Evolutionary conservation across 2,329 filamentous ascomycete species (phyloP).

Genomic region (Colletotrichum tabaci): DNA sequence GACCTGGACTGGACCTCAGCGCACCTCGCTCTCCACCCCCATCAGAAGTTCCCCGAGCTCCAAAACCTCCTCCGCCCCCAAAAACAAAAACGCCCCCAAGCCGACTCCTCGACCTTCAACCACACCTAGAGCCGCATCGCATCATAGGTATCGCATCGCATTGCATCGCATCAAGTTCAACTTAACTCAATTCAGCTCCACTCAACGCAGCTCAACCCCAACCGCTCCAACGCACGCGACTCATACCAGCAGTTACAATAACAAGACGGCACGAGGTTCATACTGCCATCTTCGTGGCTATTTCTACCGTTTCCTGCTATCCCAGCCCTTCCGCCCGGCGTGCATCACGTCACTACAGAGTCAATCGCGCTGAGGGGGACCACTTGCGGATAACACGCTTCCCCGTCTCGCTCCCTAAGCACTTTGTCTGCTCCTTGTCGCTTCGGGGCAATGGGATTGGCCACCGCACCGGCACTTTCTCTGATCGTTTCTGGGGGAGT

Average conservation of each 20-base stretch:
- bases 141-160: not conserved
- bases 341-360: constrained; percentile 11
- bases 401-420: not conserved
- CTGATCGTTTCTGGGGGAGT: constrained; percentile 36
- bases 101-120: not conserved
- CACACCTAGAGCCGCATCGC: not conserved
- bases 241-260: not conserved
- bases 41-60: constrained; percentile 18
- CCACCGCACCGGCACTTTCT: constrained; percentile 32
- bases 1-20: no score
- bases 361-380: constrained; percentile 8
- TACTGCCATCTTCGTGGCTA: not conserved
- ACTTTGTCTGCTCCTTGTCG: not conserved
- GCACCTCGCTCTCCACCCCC: constrained; percentile 12
- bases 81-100: constrained; percentile 1
- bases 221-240: not conserved
- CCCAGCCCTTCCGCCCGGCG: not conserved
- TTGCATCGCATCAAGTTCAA: not conserved
- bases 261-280: not conserved
- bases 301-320: not conserved
- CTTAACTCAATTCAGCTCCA: not conserved
- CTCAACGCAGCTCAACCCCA: not conserved
- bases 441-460: constrained; percentile 43
- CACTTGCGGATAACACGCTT: not conserved
- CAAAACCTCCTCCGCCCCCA: constrained; percentile 16